Evolutionary conservation across 306 rosid genomes (phyloP), one percentile per base, ranked within the genome.

Genomic region (Medicago arabica): DNA sequence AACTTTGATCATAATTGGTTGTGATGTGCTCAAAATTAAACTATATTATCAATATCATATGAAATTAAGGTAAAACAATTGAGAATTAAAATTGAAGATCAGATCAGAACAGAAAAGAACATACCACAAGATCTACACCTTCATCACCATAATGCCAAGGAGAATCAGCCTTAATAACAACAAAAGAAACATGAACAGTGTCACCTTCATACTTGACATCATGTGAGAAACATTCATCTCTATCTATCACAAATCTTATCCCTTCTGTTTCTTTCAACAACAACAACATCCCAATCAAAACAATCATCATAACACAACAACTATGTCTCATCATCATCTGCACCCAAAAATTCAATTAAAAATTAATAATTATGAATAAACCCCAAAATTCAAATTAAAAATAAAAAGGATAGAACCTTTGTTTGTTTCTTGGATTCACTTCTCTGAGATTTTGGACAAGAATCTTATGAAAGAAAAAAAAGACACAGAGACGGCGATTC

Each of bases 91-190:
- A 57, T 57, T 13, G 9, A 63, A 15, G 40, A 51, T 18, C 21
- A 75, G 55, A 80, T 28, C 31, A 28, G 31, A 16, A 18, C 31
- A 28, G 31, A 16, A 18, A 2, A 76, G 75, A 92, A 62, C 84
- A 74, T 85, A 95, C 97, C 89, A 92, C 92, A 58, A 92, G 93
- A 90, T 95, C 97, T 17, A 92, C 96, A 61, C 97, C 88, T 38
- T 89, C 93, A 7, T 70, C 74, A 41, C 75, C 73, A 36, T 85
- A 84, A 72, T 88, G 94, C 97, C 97, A 92, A 1, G 85, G 69
- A 7, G 99, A 84, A 51, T 95, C 96, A 60, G 90, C 83, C 82
- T 95, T 90, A 74, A 92, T 88, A 68, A 95, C 97, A 41, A 95
- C 99, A 73, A 92, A 95, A 62, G 99, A 92, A 66, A 83, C 81